phyloP scores from a whole-genome alignment of 1,284 basidiomycete species.

The Microbotryum saponariae region DNA sequence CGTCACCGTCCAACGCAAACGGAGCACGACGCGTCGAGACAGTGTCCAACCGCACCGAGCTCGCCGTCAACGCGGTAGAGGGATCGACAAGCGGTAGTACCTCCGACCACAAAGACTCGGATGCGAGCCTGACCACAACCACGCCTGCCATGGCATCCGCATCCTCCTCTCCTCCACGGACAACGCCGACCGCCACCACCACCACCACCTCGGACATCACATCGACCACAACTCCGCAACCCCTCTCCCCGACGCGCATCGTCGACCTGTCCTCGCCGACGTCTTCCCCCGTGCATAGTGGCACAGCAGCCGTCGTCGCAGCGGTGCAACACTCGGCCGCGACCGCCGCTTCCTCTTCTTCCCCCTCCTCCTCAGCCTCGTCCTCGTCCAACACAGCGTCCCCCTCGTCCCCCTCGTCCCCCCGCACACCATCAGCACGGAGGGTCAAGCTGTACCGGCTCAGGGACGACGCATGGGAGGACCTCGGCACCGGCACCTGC shows the following conservation, averaged over 20 bases:
- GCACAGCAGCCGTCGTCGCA: too few species aligned
- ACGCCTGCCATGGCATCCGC: too few species aligned
- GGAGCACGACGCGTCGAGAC: not conserved
- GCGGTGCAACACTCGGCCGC: too few species aligned
- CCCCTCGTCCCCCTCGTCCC: constrained; percentile 6
- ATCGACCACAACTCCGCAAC: not conserved
- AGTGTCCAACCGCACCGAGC: not conserved
- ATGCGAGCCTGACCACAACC: too few species aligned
- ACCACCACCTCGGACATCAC: not conserved
- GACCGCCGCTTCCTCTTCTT: not conserved
- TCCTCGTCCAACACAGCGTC: constrained; percentile 1
- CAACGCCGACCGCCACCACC: too few species aligned
- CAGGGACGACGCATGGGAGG: constrained; percentile 76
- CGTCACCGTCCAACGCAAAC: not conserved
- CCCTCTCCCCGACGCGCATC: not conserved
- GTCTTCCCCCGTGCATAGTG: not conserved
- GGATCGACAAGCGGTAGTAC: too few species aligned
- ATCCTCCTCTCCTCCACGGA: not conserved
- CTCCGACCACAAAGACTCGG: too few species aligned
- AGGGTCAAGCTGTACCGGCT: constrained; percentile 76
- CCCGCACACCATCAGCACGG: constrained; percentile 5
- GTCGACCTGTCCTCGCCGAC: not conserved
- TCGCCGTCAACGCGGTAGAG: not conserved
- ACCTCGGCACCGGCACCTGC: constrained; percentile 89
- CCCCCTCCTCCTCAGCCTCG: constrained; percentile 6